Percentiles rank a stretch among this genome's conserved stretches.
Evolutionary conservation across 2,329 filamentous ascomycete species (phyloP).

Genomic region (Seiridium cupressi): DNA sequence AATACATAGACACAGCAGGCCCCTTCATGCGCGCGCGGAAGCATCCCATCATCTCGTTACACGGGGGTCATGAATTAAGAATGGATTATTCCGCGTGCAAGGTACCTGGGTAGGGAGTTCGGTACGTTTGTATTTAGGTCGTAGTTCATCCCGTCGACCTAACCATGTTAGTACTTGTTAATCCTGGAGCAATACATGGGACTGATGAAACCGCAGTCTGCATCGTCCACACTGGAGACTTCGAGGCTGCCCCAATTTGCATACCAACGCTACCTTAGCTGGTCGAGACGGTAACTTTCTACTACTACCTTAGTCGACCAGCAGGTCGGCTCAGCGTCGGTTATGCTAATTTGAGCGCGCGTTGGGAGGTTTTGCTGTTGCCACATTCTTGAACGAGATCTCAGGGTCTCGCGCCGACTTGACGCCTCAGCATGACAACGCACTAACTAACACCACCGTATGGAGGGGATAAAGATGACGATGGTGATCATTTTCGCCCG

Average conservation of each 20-base stretch:
- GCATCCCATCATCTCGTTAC: neutral
- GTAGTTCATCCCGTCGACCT: neutral
- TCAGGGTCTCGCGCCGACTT: neutral
- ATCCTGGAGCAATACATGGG: neutral
- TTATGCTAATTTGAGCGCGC: neutral
- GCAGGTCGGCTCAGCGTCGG: neutral
- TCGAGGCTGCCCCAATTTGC: neutral
- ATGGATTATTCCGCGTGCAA: conserved; percentile 1
- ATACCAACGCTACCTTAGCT: neutral
- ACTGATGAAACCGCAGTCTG: neutral
- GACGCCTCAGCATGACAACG: neutral
- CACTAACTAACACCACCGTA: too few species aligned
- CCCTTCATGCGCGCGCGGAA: neutral
- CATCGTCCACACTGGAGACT: neutral
- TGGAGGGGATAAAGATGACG: too few species aligned
- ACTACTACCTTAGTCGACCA: neutral
- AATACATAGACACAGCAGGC: neutral
- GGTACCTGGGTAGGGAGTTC: neutral
- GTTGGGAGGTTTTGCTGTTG: neutral
- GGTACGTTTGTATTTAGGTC: conserved; percentile 3
- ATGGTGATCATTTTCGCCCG: too few species aligned
- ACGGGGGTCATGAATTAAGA: neutral
- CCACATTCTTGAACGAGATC: neutral
- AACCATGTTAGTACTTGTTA: neutral
- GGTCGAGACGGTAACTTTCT: neutral